Percentiles rank a stretch among this genome's conserved stretches.
Evolutionary conservation across 768 basidiomycete genomes (phyloP).

Genomic region (Megacollybia marginata): DNA sequence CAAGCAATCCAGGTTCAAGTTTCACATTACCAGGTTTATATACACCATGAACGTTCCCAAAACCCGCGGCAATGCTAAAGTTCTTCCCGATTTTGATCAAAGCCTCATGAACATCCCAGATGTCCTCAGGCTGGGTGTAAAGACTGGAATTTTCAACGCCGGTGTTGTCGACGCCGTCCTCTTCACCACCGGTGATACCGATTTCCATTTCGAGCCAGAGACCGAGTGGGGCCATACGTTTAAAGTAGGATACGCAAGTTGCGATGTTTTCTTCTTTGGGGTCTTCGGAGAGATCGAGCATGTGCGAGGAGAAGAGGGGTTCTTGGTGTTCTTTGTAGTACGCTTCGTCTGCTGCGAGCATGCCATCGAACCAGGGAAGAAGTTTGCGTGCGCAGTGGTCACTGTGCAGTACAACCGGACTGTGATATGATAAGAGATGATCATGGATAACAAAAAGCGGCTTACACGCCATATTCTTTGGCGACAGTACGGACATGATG

Average conservation of each 20-base stretch:
- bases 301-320: constrained; percentile 93
- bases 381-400: constrained; percentile 99
- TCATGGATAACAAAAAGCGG: neutral
- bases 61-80: constrained; percentile 97
- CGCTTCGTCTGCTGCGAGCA: constrained; percentile 93
- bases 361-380: constrained; percentile 98
- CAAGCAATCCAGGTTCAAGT: constrained; percentile 84
- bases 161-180: constrained; percentile 98
- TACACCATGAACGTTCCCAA: constrained; percentile 98
- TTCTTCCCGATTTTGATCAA: constrained; percentile 79
- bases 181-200: constrained; percentile 99
- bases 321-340: constrained; percentile 88
- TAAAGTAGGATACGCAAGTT: constrained; percentile 90
- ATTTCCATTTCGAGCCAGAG: constrained; percentile 99
- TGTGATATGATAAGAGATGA: constrained; percentile 19
- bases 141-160: constrained; percentile 87
- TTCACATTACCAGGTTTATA: constrained; percentile 99
- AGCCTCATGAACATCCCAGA: constrained; percentile 87
- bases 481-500: constrained; percentile 86
- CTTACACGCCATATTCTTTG: constrained; percentile 88
- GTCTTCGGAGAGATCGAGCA: constrained; percentile 96
- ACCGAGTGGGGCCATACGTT: constrained; percentile 86
- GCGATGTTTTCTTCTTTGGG: constrained; percentile 91
- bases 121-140: constrained; percentile 97
- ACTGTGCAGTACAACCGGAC: constrained; percentile 94